Base-by-base conservation (phyloP, 768 basidiomycete species). In the Austroboletus eburneus region DNA sequence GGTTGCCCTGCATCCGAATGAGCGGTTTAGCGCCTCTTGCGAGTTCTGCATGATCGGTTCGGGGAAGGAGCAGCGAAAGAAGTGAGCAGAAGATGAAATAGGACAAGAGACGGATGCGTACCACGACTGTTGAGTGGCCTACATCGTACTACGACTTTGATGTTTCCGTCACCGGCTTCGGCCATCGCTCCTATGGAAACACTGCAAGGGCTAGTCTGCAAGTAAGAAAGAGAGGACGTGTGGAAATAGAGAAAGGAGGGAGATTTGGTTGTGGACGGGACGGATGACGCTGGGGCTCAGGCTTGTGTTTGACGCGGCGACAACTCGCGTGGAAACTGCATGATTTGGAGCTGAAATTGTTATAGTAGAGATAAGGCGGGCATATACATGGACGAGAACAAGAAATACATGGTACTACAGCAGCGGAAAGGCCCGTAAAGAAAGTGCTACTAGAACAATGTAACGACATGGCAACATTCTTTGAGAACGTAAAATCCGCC, bases 111-210 rank as follows among this genome's bases (percentile, higher is more conserved):
- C 21, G 38, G 43, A 43, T 38, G 72, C 83, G 63, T 58, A 93
- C 93, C 94, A 69, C 94, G 85, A 62, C 85, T 72, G 67, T 99
- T 99, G 71, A 98, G 85, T 44, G 95, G 95, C 57, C 95, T 79
- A 76, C 94, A 97, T 84, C 95, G 88, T 54, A 89, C 85, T 41
- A 89, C 87, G 68, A 91, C 88, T 73, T 91, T 91, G 77, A 91
- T 91, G 72, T 91, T 91, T 45, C 87, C 88, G 65, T 88, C 87
- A 57, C 85, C 87, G 58, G 74, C 75, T 67, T 88, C 87, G 45
- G 81, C 78, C 86, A 88, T 86, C 38, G 59, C 65, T 49, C 20
- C 39, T 40, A 46, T 48, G 42, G 56, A 61, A 54, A 50, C 34
- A 23, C 45, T 47, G 45, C 48, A 43, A 20, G 43, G 24, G 24